Evolutionary conservation across 1,284 basidiomycete genomes (phyloP).

Genomic region (Rhodotorula sp.): DNA sequence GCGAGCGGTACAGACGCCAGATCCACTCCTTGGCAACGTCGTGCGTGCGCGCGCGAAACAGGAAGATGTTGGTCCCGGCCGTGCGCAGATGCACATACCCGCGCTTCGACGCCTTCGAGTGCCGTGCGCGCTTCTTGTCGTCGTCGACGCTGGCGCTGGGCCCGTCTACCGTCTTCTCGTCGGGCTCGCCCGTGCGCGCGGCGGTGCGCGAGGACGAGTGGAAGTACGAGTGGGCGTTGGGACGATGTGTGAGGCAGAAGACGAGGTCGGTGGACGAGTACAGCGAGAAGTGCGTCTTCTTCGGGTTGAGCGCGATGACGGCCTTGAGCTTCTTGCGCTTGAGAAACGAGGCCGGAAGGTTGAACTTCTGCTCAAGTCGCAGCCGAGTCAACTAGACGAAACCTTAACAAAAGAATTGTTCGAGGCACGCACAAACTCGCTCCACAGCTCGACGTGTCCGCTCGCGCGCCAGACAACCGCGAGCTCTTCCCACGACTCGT

Average conservation of each 20-base stretch:
- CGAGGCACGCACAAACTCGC: conserved; percentile 30
- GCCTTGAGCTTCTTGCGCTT: conserved; percentile 37
- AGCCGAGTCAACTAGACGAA: neutral
- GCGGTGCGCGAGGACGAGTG: neutral
- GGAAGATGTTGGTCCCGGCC: conserved; percentile 42
- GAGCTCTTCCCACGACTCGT: conserved; percentile 40
- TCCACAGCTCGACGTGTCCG: conserved; percentile 41
- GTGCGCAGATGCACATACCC: conserved; percentile 35
- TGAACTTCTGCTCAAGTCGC: neutral
- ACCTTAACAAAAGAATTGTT: neutral
- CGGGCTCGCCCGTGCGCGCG: neutral
- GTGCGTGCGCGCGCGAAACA: conserved; percentile 36
- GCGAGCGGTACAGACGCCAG: conserved; percentile 35
- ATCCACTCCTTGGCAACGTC: conserved; percentile 41
- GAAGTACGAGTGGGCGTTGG: neutral
- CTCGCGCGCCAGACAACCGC: conserved; percentile 40
- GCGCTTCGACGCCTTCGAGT: conserved; percentile 29
- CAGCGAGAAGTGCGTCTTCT: conserved; percentile 38
- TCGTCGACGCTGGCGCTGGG: conserved; percentile 4
- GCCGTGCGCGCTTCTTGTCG: conserved; percentile 7
- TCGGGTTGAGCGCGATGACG: conserved; percentile 33
- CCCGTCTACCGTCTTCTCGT: neutral
- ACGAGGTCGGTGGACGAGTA: conserved; percentile 43
- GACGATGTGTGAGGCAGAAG: conserved; percentile 40
- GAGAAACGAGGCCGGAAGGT: conserved; percentile 19